Base-by-base conservation (phyloP, 176 grass and related monocot species). In the Cenchrus purpureus region DNA sequence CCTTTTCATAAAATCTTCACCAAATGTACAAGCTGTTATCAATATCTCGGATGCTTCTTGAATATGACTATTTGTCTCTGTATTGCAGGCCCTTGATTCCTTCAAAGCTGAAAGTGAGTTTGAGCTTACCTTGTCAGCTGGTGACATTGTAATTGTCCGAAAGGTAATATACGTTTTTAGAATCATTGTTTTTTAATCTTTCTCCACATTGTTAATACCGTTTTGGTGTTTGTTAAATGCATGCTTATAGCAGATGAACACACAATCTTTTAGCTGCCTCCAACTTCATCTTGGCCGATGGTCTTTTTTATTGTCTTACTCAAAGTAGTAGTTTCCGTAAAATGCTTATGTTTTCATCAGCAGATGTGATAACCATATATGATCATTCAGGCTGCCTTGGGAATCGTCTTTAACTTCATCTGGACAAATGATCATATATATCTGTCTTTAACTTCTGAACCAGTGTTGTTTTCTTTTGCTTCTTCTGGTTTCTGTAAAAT, bases 61-160 rank as follows among this genome's bases (percentile, higher is more conserved):
- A 73, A 70, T 73, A 44, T 79, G 4, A 50, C 59, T 56, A 13
- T 59, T 65, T 75, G 20, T 76, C 19, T 8, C 59, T 46, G 37
- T 69, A 34, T 79, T 91, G 55, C 85, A 98, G 96, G 96, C 87
- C 11, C 86, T 98, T 16, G 89, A 94, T 84, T 82, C 93, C 59
- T 95, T 90, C 83, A 89, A 87, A 53, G 96, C 93, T 71, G 91
- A 98, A 89, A 91, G 86, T 88, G 96, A 98, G 89, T 87, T 87
- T 76, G 96, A 98, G 81, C 91, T 98, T 51, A 83, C 83, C 70
- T 87, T 98, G 84, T 98, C 87, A 28, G 63, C 82, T 72, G 96
- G 96, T 0, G 96, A 98, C 82, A 93, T 90, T 56, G 91, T 98
- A 65, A 91, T 98, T 79, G 91, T 95, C 40, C 87, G 96, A 12